Conservation (phyloP, 805 yeast genomes). For the Candida oleophila region DNA sequence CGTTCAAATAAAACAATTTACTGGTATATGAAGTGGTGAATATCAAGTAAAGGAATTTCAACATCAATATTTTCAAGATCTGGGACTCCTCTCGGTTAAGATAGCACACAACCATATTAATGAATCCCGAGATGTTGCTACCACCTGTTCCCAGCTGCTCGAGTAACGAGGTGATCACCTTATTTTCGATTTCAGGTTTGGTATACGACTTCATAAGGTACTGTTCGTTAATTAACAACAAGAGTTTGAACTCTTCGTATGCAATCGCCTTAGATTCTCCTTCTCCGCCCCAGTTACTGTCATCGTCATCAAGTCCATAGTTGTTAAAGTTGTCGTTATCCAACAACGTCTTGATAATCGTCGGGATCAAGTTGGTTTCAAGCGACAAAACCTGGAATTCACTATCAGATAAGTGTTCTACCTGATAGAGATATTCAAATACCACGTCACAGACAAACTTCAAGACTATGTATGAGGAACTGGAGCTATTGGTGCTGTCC, state of each 20-base stretch:
- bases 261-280: slow-evolving; percentile 45
- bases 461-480: slow-evolving; percentile 29
- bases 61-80: slow-evolving; percentile 70
- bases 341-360: slow-evolving; percentile 29
- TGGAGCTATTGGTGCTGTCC: slow-evolving; percentile 13
- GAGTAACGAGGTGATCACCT: slow-evolving; percentile 55
- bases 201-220: slow-evolving; percentile 62
- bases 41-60: slow-evolving; percentile 73
- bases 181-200: slow-evolving; percentile 34
- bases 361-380: slow-evolving; percentile 25
- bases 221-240: slow-evolving; percentile 83
- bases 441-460: slow-evolving; percentile 40
- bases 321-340: slow-evolving; percentile 33
- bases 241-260: slow-evolving; percentile 64
- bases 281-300: not conserved
- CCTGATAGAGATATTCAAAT: slow-evolving; percentile 39
- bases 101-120: slow-evolving; percentile 57
- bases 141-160: slow-evolving; percentile 20
- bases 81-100: slow-evolving; percentile 76
- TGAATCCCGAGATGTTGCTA: slow-evolving; percentile 55
- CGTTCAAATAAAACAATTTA: slow-evolving; percentile 77
- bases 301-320: slow-evolving; percentile 24
- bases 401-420: slow-evolving; percentile 30
- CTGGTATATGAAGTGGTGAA: slow-evolving; percentile 65
- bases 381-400: slow-evolving; percentile 31